A percentile compares a stretch with the other conserved stretches of the same genome.
Evolutionary conservation across 345 rosid genomes (phyloP).

Genomic region (Arabis hirsuta): DNA sequence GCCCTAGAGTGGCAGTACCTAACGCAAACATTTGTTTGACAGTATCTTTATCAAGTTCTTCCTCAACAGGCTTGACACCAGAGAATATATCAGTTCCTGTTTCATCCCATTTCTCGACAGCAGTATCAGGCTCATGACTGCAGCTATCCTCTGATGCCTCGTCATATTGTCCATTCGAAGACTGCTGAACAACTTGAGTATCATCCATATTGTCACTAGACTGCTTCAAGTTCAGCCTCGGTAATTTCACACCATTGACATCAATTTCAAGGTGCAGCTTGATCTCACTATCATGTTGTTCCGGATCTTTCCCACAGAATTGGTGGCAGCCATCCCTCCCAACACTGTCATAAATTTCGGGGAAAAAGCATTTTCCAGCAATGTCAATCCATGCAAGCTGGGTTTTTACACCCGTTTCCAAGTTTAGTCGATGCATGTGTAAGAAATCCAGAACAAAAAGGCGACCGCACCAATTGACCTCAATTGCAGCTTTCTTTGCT

Average conservation of each 20-base stretch:
- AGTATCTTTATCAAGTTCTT: conserved; percentile 46
- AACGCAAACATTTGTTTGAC: conserved; percentile 56
- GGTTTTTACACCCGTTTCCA: conserved; percentile 59
- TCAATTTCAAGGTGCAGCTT: conserved; percentile 83
- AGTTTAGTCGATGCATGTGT: conserved; percentile 74
- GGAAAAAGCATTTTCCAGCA: conserved; percentile 76
- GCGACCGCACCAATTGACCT: conserved; percentile 54
- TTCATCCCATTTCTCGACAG: conserved; percentile 47
- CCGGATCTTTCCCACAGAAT: conserved; percentile 44
- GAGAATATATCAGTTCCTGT: conserved; percentile 19
- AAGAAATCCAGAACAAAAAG: conserved; percentile 69
- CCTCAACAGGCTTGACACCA: conserved; percentile 38
- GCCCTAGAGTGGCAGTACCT: conserved; percentile 51
- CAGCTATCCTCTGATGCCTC: conserved; percentile 54
- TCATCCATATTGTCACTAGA: conserved; percentile 49
- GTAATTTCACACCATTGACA: conserved; percentile 56
- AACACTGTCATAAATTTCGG: conserved; percentile 53
- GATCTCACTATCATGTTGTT: conserved; percentile 54
- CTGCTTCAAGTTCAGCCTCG: conserved; percentile 56
- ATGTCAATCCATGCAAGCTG: conserved; percentile 97
- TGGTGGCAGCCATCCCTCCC: conserved; percentile 47
- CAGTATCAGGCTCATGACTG: conserved; percentile 39
- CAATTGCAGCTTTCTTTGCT: conserved; percentile 63
- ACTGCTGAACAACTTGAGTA: conserved; percentile 35
- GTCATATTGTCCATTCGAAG: conserved; percentile 24